Base-by-base conservation (phyloP, 495 filamentous ascomycete genomes). In the Lichina pygmaea region DNA sequence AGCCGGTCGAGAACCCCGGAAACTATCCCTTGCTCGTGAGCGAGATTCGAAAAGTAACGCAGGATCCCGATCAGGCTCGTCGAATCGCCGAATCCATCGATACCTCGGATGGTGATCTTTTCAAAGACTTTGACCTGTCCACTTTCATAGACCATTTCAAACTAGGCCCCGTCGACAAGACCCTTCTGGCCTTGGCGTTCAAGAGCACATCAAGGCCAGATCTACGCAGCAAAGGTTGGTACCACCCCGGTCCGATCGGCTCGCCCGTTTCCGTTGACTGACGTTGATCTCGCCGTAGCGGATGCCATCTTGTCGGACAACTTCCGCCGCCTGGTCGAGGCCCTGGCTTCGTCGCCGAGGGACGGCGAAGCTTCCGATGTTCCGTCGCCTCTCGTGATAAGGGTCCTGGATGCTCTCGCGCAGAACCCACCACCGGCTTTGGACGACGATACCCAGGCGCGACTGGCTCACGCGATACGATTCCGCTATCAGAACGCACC, bases 61-160 rank as follows among this genome's bases (percentile, higher is more conserved):
- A 70, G 49, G 86, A 86, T 55, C 71, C 73, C 46, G 69, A 77
- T 46, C 84, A 91, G 57, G 81, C 84, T 13, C 68, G 78, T 48
- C 86, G 81, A 54, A 91, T 99, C 51, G 85, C 86, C 46, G 83
- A 94, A 57, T 80, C 83, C 12, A 78, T 99, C 50, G 85, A 93
- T 57, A 73, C 73, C 0, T 76, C 76, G 13, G 77, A 81, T 44
- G 83, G 83, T 47, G 84, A 94, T 51, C 72, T 93, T 31, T 93
- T 93, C 60, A 75, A 79, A 40, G 85, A 95, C 54, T 93, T 95
- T 51, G 86, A 95, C 54, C 67, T 95, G 9, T 78, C 81, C 5
- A 81, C 75, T 6, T 95, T 99, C 53, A 70, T 93, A 65, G 78
- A 85, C 44, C 84, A 93, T 55, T 94, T 95, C 65, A 78, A 84